These are phyloP conservation scores for Begonia fuchsioides DNA, from an alignment of 306 rosid species.

Conservation along the genomic window DNA sequence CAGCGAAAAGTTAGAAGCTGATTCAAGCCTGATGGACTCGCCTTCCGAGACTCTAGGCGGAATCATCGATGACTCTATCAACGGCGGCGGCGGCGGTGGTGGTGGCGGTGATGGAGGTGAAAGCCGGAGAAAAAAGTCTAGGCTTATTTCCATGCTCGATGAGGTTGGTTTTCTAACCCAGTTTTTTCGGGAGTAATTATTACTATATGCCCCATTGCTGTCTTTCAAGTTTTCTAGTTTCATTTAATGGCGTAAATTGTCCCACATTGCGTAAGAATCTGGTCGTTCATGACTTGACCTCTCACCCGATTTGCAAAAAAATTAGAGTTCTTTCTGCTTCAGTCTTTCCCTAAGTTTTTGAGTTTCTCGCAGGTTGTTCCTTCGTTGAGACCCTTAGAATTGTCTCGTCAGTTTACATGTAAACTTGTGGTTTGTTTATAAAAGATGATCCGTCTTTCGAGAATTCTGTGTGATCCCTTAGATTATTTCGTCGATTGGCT, in stretches of 20 bases:
- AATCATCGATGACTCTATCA: slow-evolving; percentile 18
- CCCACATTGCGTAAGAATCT: too few species aligned
- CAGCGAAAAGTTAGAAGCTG: slow-evolving; percentile 12
- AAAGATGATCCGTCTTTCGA: too few species aligned
- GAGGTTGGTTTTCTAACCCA: slow-evolving; percentile 39
- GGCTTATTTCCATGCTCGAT: slow-evolving; percentile 57
- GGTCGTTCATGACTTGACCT: slow-evolving; percentile 7
- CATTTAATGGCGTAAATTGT: too few species aligned
- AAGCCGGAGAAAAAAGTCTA: slow-evolving; percentile 34
- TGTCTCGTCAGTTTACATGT: too few species aligned
- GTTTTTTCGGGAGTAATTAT: slow-evolving; percentile 14
- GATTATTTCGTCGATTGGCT: too few species aligned
- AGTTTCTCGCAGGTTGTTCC: too few species aligned
- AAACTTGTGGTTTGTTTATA: too few species aligned
- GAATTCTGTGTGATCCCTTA: too few species aligned
- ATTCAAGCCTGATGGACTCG: slow-evolving; percentile 35
- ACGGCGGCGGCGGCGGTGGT: slow-evolving; percentile 8
- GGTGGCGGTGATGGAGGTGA: slow-evolving; percentile 25
- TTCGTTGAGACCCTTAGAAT: too few species aligned
- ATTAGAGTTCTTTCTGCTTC: too few species aligned
- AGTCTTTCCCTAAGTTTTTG: too few species aligned
- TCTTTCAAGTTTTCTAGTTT: too few species aligned
- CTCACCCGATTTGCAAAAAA: slow-evolving; percentile 8
- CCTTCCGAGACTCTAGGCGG: slow-evolving; percentile 14
- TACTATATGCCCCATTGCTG: slow-evolving; percentile 3